These are phyloP conservation scores for Ganoderma boninense DNA, from an alignment of 1,284 basidiomycete species.

Conservation along the genomic window DNA sequence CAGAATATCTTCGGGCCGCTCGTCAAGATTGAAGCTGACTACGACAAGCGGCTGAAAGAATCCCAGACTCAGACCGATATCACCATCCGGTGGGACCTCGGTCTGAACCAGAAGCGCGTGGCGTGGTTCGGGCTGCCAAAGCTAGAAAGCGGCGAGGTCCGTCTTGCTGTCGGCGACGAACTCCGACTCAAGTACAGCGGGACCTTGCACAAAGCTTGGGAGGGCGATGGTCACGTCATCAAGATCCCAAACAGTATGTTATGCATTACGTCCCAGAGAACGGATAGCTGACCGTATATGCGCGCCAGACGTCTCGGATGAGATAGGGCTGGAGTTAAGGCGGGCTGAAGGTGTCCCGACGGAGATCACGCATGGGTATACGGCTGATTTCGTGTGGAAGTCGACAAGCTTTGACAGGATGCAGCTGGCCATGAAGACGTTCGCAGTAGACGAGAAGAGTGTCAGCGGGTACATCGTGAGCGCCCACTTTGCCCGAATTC, in stretches of 20 bases:
- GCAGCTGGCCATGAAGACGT: slow-evolving; percentile 99
- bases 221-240: slow-evolving; percentile 97
- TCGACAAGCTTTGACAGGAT: slow-evolving; percentile 99
- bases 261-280: slow-evolving; percentile 6
- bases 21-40: slow-evolving; percentile 99
- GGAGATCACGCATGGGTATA: slow-evolving; percentile 94
- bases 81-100: slow-evolving; percentile 95
- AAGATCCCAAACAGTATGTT: slow-evolving; percentile 97
- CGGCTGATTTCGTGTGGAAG: slow-evolving; percentile 99
- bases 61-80: slow-evolving; percentile 98
- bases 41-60: slow-evolving; percentile 97
- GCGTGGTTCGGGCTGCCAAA: slow-evolving; percentile 98
- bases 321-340: slow-evolving; percentile 94
- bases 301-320: slow-evolving; percentile 90
- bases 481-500: slow-evolving; percentile 25
- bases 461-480: slow-evolving; percentile 97
- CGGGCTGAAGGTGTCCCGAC: slow-evolving; percentile 94
- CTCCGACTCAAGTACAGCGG: slow-evolving; percentile 91
- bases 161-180: slow-evolving; percentile 97
- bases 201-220: slow-evolving; percentile 92
- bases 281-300: slow-evolving; percentile 31
- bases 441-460: slow-evolving; percentile 98
- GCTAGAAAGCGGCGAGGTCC: slow-evolving; percentile 97
- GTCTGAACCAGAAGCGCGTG: slow-evolving; percentile 96
- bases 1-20: slow-evolving; percentile 99